Conservation (phyloP, 2,329 filamentous ascomycete genomes). For the Arthrobotrys entomopaga region DNA sequence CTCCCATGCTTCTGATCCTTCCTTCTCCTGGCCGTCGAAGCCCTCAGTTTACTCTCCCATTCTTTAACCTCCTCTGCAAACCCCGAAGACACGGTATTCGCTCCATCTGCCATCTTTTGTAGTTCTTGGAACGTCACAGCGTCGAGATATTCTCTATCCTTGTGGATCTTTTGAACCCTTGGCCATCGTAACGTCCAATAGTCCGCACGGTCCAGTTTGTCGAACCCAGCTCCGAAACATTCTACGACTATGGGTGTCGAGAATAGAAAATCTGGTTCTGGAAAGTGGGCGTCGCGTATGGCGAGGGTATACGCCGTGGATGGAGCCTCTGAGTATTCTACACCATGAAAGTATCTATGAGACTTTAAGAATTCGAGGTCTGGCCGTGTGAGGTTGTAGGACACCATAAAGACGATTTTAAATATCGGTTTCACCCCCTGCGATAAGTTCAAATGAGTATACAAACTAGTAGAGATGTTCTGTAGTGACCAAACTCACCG, state of each 20-base stretch:
- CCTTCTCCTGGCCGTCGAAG: constrained; percentile 4
- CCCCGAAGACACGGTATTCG: constrained; percentile 66
- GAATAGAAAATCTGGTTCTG: constrained; percentile 65
- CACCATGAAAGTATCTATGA: constrained; percentile 62
- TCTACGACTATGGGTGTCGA: constrained; percentile 79
- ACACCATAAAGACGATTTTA: constrained; percentile 59
- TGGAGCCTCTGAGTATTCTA: constrained; percentile 57
- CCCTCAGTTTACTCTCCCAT: constrained; percentile 70
- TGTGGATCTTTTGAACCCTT: constrained; percentile 78
- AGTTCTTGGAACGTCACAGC: constrained; percentile 76
- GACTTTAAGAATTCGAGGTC: constrained; percentile 64
- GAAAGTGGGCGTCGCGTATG: constrained; percentile 16
- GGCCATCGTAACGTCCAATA: constrained; percentile 83
- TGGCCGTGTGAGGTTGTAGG: constrained; percentile 64
- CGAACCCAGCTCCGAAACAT: constrained; percentile 81
- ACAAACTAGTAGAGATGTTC: neutral
- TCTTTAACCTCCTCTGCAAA: constrained; percentile 71
- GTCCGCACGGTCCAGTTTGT: constrained; percentile 73
- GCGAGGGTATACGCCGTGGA: constrained; percentile 10
- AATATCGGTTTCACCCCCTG: constrained; percentile 60
- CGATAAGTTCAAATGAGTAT: constrained; percentile 20
- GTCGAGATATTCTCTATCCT: constrained; percentile 76
- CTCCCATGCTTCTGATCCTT: neutral
- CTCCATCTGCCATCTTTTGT: constrained; percentile 72
- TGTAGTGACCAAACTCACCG: constrained; percentile 14